Conservation (phyloP, 768 basidiomycete species). For the Pisolithus tinctorius region DNA sequence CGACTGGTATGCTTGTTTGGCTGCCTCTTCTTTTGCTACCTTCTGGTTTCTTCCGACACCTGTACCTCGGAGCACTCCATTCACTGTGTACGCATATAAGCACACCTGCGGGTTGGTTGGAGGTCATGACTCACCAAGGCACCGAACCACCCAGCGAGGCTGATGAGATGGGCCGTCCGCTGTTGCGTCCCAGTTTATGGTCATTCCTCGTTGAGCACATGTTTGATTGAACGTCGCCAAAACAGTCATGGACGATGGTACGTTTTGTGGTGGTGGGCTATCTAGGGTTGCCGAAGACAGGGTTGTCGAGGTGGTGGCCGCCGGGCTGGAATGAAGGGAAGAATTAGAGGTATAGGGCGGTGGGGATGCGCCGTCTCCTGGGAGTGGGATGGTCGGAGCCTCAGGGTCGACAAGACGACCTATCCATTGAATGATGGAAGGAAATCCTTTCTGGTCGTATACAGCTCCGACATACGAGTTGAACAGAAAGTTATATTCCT, state of each 20-base stretch:
- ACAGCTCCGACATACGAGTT: constrained; percentile 62
- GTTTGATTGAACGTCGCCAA: constrained; percentile 49
- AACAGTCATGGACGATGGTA: constrained; percentile 27
- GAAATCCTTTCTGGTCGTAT: constrained; percentile 49
- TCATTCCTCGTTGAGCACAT: constrained; percentile 38
- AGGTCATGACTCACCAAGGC: constrained; percentile 35
- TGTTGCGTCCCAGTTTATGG: constrained; percentile 42
- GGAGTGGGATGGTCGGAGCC: constrained; percentile 17
- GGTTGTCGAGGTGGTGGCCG: constrained; percentile 13
- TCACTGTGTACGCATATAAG: constrained; percentile 33
- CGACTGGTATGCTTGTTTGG: constrained; percentile 43
- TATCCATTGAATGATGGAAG: constrained; percentile 50
- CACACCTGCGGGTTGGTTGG: background rate
- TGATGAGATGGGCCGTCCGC: constrained; percentile 46
- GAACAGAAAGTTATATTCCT: constrained; percentile 56
- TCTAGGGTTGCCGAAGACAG: constrained; percentile 3
- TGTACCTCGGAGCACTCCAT: constrained; percentile 39
- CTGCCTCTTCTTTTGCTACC: constrained; percentile 63
- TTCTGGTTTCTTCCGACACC: constrained; percentile 58
- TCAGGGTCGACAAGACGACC: constrained; percentile 48
- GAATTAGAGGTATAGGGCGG: constrained; percentile 18
- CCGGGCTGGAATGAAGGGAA: constrained; percentile 7
- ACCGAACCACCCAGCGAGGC: constrained; percentile 52
- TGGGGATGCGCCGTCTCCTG: constrained; percentile 14
- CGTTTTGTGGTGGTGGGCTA: constrained; percentile 8